Evolutionary conservation across 169 alveolate species (phyloP).

Genomic region (Cryptosporidium felis): DNA sequence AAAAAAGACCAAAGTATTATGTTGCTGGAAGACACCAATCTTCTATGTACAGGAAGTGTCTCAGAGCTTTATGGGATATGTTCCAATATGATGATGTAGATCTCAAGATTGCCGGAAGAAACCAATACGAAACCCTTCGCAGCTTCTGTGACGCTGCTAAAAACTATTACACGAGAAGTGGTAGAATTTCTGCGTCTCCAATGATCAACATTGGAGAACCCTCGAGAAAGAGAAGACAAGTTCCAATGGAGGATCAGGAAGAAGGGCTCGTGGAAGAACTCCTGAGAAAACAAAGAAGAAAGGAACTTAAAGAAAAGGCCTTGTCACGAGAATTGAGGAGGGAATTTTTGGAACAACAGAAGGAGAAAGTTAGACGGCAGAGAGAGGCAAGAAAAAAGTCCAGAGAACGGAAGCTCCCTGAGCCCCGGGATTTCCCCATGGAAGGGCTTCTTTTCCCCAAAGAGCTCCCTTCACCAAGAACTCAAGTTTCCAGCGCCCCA

Average conservation of each 20-base stretch:
- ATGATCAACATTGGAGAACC: slow-evolving; percentile 25
- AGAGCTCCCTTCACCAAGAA: slow-evolving; percentile 10
- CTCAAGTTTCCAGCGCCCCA: neutral
- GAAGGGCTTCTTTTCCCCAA: slow-evolving; percentile 3
- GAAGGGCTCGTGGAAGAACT: slow-evolving; percentile 10
- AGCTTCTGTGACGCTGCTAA: slow-evolving; percentile 71
- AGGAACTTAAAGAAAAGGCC: slow-evolving; percentile 5
- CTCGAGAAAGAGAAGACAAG: slow-evolving; percentile 13
- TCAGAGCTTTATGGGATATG: slow-evolving; percentile 71
- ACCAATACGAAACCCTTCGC: slow-evolving; percentile 64
- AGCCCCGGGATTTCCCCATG: slow-evolving; percentile 3
- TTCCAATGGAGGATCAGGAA: neutral
- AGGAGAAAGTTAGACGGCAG: slow-evolving; percentile 5
- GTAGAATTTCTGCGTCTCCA: slow-evolving; percentile 55
- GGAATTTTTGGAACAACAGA: neutral
- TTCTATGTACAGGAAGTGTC: slow-evolving; percentile 67
- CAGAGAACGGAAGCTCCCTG: neutral
- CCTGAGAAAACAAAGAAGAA: slow-evolving; percentile 2
- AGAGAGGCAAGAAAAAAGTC: slow-evolving; percentile 8
- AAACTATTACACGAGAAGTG: slow-evolving; percentile 50
- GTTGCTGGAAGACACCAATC: slow-evolving; percentile 68
- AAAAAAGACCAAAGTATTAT: slow-evolving; percentile 32
- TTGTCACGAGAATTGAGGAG: neutral
- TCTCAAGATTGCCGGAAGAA: slow-evolving; percentile 42
- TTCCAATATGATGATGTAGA: slow-evolving; percentile 63